Percentiles rank a stretch among this genome's conserved stretches.
These are phyloP conservation scores for Mycena rebaudengoi DNA, from an alignment of 768 basidiomycete species.

Conservation along the genomic window DNA sequence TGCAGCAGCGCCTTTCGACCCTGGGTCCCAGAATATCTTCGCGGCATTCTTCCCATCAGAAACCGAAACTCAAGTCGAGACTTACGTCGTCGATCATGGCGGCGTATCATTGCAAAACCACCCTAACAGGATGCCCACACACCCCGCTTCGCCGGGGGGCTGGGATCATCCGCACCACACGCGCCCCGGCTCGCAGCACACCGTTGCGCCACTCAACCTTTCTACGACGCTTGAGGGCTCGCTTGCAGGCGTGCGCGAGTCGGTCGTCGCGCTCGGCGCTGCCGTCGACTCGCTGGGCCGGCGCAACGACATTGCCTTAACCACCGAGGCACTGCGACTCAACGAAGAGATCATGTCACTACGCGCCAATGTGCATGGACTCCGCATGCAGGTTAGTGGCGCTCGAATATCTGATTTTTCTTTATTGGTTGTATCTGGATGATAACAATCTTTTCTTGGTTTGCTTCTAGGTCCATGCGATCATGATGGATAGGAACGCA, in stretches of 20 bases:
- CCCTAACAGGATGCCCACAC: too few species aligned
- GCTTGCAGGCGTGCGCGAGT: conserved; percentile 63
- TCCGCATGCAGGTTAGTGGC: conserved; percentile 80
- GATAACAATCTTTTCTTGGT: conserved; percentile 13
- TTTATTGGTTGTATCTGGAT: background rate
- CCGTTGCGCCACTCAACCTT: conserved; percentile 71
- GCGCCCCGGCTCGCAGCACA: conserved; percentile 37
- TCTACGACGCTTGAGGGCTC: conserved; percentile 72
- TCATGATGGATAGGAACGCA: conserved; percentile 81
- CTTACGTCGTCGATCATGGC: too few species aligned
- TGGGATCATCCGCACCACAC: conserved; percentile 30
- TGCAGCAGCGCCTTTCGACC: conserved; percentile 2
- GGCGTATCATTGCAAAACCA: too few species aligned
- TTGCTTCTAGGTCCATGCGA: conserved; percentile 60
- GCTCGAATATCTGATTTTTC: background rate
- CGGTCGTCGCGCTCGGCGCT: conserved; percentile 65
- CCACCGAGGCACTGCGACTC: conserved; percentile 75
- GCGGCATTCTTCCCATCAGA: conserved; percentile 47
- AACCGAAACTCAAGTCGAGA: conserved; percentile 23
- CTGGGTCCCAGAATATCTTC: conserved; percentile 27
- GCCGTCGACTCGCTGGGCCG: conserved; percentile 69
- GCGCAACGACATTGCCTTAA: conserved; percentile 69
- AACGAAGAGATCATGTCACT: conserved; percentile 79
- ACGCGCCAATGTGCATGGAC: conserved; percentile 73
- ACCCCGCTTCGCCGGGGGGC: conserved; percentile 21